Base-by-base conservation (phyloP, 2,329 filamentous ascomycete genomes). In the Dryadomyces quercivorus region DNA sequence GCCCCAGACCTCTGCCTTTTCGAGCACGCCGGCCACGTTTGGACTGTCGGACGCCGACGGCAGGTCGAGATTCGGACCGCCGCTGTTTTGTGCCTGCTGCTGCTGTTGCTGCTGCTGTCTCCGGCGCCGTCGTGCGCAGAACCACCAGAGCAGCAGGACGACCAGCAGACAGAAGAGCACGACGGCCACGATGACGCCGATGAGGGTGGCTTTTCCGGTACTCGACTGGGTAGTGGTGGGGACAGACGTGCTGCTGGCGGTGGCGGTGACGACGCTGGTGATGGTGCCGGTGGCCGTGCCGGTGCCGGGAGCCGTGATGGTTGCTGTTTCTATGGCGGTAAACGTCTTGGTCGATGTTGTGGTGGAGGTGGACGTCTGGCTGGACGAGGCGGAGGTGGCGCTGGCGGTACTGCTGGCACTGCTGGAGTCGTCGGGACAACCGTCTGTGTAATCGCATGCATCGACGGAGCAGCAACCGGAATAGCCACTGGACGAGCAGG, bases 391-490 rank as follows among this genome's bases (percentile, higher is more conserved):
- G 5, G 26, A 8, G 9, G n/a, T n/a, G n/a, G n/a, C n/a, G n/a
- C n/a, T n/a, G n/a, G n/a, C n/a, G n/a, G n/a, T n/a, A n/a, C n/a
- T n/a, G n/a, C n/a, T n/a, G n/a, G n/a, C n/a, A n/a, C 10, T 46
- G 42, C 12, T 46, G 38, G 38, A 42, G 42, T 12, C 34, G 40
- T 56, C 59, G 10, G 67, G 67, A 55, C 71, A 74, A 7, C 55
- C 58, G 2, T 54, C 47, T 1, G 49, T n/a, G 50, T 63, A 51
- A 3, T 57, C 54, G 60, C 76, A 79, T 16, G 74, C 69, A 56
- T 75, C 62, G 15, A 67, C 61, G 15, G 64, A 61, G 61, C 75
- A 79, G 59, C 77, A 79, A 18, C 73, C 75, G 2, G 51, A 55
- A 58, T 72, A 75, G 36, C 59, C 57, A 59, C 63, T 70, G 50